A percentile compares a stretch with the other conserved stretches of the same genome.
Evolutionary conservation across 305 asterid genomes (phyloP).

Genomic region (Fraxinus latifolia): DNA sequence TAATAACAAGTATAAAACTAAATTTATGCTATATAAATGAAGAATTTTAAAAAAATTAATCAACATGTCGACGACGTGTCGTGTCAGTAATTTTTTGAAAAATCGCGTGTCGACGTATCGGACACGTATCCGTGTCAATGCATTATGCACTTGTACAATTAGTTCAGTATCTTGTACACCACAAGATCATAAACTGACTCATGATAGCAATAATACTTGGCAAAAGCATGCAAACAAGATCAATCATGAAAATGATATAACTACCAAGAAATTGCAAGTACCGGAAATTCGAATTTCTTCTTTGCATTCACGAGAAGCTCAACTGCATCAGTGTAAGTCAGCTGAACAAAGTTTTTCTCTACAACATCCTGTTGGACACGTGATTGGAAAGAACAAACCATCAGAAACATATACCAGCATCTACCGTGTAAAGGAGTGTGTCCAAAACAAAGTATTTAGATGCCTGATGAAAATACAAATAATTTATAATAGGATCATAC

Average conservation of each 20-base stretch:
- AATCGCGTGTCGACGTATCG: neutral
- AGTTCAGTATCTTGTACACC: neutral
- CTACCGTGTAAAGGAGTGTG: neutral
- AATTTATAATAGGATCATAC: conserved; percentile 11
- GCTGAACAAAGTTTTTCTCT: conserved; percentile 74
- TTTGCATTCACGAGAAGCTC: conserved; percentile 70
- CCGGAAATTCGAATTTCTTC: conserved; percentile 83
- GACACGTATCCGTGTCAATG: neutral
- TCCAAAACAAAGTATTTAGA: neutral
- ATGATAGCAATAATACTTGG: neutral
- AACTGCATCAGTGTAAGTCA: conserved; percentile 86
- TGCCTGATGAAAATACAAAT: neutral
- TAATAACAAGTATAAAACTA: too few relatives aligned
- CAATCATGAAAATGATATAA: neutral
- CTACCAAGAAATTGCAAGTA: conserved; percentile 29
- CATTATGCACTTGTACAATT: neutral
- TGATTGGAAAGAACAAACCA: conserved; percentile 22
- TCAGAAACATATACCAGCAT: conserved; percentile 22
- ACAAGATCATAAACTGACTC: neutral
- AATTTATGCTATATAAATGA: neutral
- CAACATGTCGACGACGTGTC: neutral
- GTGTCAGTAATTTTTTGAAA: neutral
- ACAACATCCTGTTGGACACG: conserved; percentile 68
- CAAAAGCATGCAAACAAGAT: neutral
- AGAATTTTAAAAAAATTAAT: too few relatives aligned